Conservation (phyloP, 1,284 basidiomycete genomes). For the Inonotus obliquus region DNA sequence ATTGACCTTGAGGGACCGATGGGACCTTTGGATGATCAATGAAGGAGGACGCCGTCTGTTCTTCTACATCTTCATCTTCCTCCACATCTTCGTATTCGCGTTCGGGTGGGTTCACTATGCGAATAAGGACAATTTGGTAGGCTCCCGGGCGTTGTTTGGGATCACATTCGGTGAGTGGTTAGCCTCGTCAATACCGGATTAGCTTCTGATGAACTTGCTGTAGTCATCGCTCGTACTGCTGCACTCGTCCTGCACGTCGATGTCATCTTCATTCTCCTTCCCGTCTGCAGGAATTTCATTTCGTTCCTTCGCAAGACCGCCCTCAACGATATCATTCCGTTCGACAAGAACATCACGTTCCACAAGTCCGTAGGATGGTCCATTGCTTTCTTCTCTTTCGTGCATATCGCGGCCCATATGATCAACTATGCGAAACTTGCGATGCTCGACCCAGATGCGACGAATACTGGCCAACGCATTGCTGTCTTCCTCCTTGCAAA, state of each 20-base stretch:
- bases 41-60: conserved; percentile 77
- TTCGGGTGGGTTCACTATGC: conserved; percentile 76
- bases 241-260: conserved; percentile 86
- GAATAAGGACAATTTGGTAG: conserved; percentile 70
- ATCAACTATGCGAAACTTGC: conserved; percentile 75
- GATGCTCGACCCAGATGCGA: conserved; percentile 46
- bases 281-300: conserved; percentile 88
- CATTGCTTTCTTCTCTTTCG: conserved; percentile 66
- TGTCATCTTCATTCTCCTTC: conserved; percentile 85
- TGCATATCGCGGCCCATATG: conserved; percentile 78
- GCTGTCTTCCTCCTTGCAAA: conserved; percentile 69
- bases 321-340: conserved; percentile 80
- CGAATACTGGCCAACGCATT: conserved; percentile 49
- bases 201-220: conserved; percentile 1
- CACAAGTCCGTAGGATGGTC: conserved; percentile 88
- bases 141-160: conserved; percentile 64
- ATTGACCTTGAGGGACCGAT: conserved; percentile 35
- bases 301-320: conserved; percentile 79
- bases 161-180: conserved; percentile 64
- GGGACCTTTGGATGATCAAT: conserved; percentile 85
- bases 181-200: background rate
- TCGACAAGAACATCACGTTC: conserved; percentile 85
- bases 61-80: conserved; percentile 70
- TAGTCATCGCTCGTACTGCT: conserved; percentile 78
- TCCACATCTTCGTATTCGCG: conserved; percentile 68